Evolutionary conservation across 2,329 filamentous ascomycete species (phyloP), one percentile per base, ranked within the genome.

Genomic region (Podosphaera leucotricha): DNA sequence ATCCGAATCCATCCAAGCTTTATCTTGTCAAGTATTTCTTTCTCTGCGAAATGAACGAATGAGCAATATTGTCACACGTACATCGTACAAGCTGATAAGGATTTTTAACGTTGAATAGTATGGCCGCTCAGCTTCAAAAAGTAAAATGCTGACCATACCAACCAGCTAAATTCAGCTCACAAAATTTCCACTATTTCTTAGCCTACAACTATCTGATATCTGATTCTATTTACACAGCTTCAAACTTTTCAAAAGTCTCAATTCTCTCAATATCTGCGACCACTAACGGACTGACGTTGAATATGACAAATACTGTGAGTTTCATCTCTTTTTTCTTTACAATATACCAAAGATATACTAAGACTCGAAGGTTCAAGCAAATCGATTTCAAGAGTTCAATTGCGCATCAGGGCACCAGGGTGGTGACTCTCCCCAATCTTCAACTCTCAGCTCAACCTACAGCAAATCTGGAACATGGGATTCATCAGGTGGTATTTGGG

Each of bases 401-500:
- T 51, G 61, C 15, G 50, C 52, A 38, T 30, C 52, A 38, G 49
- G 49, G 43, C 49, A 53, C 41, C 51, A 54, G 26, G 57, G 53
- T 40, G 53, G 48, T 46, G 56, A 57, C 20, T 55, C 57, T 38
- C 53, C 60, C 21, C 62, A 64, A 52, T 56, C 50, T 39, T 54
- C 59, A 21, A 55, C 56, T 43, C 59, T 66, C 46, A 58, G 59
- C 6, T 61, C 61, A 44, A 57, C 61, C n/a, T 67, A 67, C n/a
- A 16, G 18, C 53, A 60, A 61, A 16, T 58, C 57, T 49, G 59
- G 59, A 37, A 64, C 50, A 22, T 59, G 56, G 57, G 54, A 59
- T 45, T 45, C 55, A 24, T 54, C 60, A 28, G 61, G 59, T 51
- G 64, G 61, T 26, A 70, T 74, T 37, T 75, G 71, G 71, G 64